Base-by-base conservation (phyloP, 2,329 filamentous ascomycete genomes). In the Decorospora gaudefroyi region DNA sequence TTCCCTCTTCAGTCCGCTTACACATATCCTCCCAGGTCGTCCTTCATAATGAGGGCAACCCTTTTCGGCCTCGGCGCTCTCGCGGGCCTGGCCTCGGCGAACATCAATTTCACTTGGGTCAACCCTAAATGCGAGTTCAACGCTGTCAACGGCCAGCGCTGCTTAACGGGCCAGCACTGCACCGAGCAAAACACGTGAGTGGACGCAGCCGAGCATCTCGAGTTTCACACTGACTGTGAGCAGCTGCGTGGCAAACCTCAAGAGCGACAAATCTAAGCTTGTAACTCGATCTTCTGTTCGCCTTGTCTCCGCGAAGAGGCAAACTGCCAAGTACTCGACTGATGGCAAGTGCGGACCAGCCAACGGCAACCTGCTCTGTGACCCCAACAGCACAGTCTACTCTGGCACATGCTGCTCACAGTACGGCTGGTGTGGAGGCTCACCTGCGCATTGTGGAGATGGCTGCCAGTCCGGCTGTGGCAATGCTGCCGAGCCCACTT, bases 101-200 rank as follows among this genome's bases (percentile, higher is more conserved):
- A 78, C 57, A 78, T 79, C 60, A 71, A 74, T 47, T 77, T 78
- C 60, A 60, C 64, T 25, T 72, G 72, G 65, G 72, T 76, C 6
- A 69, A 75, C 34, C 71, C 77, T 15, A 68, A 46, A 3, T 79
- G 76, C 60, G 59, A 72, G 38, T 54, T 56, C 42, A 49, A 44
- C 17, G 22, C 50, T 1, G 21, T 55, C 6, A 55, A 26, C n/a
- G 54, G 33, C 19, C 59, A 34, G 41, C 49, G 44, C 13, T 76
- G 73, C 47, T 55, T 74, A 35, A 65, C 62, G 36, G 69, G 72
- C 30, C 67, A 73, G 53, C 49, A 68, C 38, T 74, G 68, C 56
- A 59, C 59, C 8, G 42, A 61, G 13, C 48, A 68, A 33, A 65
- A 69, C 41, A 67, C 59, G 62, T 74, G 53, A 46, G 65, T 54